These are phyloP conservation scores for Phytomonas sp. DNA, from an alignment of 208 protist species.

Conservation along the genomic window DNA sequence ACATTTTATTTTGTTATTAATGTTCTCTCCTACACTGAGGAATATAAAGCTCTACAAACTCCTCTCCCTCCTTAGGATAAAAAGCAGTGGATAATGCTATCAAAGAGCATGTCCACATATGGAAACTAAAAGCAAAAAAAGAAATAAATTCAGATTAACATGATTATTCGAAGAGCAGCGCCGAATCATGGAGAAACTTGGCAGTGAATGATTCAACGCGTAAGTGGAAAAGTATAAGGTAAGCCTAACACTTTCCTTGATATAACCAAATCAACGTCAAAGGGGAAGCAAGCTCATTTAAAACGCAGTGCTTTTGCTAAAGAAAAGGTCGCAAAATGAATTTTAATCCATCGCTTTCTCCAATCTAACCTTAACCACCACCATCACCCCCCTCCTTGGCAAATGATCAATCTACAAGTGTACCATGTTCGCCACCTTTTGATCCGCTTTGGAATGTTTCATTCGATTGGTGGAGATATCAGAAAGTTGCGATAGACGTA, in stretches of 20 bases:
- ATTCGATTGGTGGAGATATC: neutral
- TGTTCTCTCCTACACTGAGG: neutral
- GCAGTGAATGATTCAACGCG: neutral
- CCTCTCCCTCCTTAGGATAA: neutral
- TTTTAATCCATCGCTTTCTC: too few relatives aligned
- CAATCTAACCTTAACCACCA: neutral
- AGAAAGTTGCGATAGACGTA: conserved; percentile 10
- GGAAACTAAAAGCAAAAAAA: neutral
- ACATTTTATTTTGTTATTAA: neutral
- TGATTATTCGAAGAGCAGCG: neutral
- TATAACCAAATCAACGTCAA: neutral
- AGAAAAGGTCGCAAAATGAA: neutral
- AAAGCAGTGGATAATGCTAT: neutral
- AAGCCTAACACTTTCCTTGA: neutral
- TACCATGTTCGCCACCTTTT: neutral
- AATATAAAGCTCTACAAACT: neutral
- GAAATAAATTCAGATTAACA: neutral
- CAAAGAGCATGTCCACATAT: neutral
- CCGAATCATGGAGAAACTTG: neutral
- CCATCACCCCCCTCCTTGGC: neutral
- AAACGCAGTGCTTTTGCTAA: neutral
- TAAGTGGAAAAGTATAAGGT: neutral
- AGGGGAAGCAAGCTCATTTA: neutral
- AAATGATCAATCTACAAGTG: neutral
- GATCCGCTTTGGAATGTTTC: conserved; percentile 12